phyloP scores from a whole-genome alignment of 2,329 filamentous ascomycete species.

The Aspergillus intermedius region DNA sequence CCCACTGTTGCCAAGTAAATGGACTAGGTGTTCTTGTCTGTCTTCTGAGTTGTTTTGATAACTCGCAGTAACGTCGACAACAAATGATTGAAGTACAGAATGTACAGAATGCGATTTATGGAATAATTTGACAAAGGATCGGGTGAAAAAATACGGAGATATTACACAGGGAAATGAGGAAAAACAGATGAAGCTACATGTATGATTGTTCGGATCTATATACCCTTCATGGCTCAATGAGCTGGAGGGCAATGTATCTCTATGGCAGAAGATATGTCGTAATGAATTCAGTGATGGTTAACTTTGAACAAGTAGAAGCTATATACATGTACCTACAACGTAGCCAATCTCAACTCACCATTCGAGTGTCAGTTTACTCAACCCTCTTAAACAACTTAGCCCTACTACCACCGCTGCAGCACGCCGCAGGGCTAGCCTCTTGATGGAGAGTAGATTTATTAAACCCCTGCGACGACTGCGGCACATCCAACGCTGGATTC shows the following conservation, averaged over 20 bases:
- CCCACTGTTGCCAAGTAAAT: slow-evolving; percentile 16
- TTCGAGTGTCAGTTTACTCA: slow-evolving; percentile 12
- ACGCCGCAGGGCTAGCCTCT: slow-evolving; percentile 11
- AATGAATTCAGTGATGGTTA: slow-evolving; percentile 8
- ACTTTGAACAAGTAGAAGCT: neutral
- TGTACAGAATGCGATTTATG: neutral
- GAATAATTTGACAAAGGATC: neutral
- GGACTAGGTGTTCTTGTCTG: neutral
- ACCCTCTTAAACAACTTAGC: slow-evolving; percentile 27
- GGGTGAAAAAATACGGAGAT: neutral
- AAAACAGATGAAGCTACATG: slow-evolving; percentile 3
- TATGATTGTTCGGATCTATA: slow-evolving; percentile 14
- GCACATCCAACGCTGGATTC: slow-evolving; percentile 46
- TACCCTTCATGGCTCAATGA: slow-evolving; percentile 5
- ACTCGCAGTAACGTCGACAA: neutral
- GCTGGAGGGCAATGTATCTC: slow-evolving; percentile 6
- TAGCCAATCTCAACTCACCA: slow-evolving; percentile 1
- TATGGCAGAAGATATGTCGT: slow-evolving; percentile 13
- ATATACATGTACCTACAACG: neutral
- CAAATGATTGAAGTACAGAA: neutral
- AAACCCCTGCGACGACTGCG: slow-evolving; percentile 35
- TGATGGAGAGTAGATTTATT: slow-evolving; percentile 36
- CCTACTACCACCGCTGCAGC: slow-evolving; percentile 14
- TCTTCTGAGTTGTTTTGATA: neutral
- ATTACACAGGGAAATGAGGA: neutral